Percentiles rank a stretch among this genome's conserved stretches.
Evolutionary conservation across 345 rosid species (phyloP).

Genomic region (Brassica carinata): DNA sequence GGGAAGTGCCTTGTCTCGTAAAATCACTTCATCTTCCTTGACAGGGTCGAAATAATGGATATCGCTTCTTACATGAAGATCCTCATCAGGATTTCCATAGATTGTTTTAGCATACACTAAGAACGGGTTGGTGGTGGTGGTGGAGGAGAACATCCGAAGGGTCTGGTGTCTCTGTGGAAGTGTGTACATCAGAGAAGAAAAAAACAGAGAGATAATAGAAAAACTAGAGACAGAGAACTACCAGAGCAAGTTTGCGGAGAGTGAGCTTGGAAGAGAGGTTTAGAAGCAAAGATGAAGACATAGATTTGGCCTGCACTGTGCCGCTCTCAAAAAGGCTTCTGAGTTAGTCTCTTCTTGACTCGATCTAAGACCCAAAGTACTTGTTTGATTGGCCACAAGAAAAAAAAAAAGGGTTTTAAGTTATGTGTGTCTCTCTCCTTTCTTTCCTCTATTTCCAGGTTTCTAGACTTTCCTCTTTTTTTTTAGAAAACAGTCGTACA

Average conservation of each 20-base stretch:
- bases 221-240: not conserved
- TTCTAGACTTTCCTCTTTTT: too few species aligned
- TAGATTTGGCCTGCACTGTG: slow-evolving; percentile 3
- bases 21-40: not conserved
- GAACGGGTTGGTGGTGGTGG: slow-evolving; percentile 20
- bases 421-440: not conserved
- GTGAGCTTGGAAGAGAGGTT: slow-evolving; percentile 18
- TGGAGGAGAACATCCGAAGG: slow-evolving; percentile 13
- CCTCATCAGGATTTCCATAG: not conserved
- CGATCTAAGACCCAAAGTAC: not conserved
- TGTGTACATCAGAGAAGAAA: not conserved
- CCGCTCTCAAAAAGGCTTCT: not conserved
- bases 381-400: not conserved
- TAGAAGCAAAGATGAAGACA: slow-evolving; percentile 15
- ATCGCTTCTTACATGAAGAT: not conserved
- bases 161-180: not conserved
- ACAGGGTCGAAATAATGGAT: not conserved
- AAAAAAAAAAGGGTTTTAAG: not conserved
- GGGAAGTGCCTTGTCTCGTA: not conserved
- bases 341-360: not conserved
- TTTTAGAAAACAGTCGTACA: too few species aligned
- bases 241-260: slow-evolving; percentile 12
- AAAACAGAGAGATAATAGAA: not conserved
- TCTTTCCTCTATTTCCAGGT: not conserved
- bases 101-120: not conserved